A percentile compares a stretch with the other conserved stretches of the same genome.
phyloP scores from a whole-genome alignment of 768 basidiomycete genomes.

The Pisolithus orientalis region DNA sequence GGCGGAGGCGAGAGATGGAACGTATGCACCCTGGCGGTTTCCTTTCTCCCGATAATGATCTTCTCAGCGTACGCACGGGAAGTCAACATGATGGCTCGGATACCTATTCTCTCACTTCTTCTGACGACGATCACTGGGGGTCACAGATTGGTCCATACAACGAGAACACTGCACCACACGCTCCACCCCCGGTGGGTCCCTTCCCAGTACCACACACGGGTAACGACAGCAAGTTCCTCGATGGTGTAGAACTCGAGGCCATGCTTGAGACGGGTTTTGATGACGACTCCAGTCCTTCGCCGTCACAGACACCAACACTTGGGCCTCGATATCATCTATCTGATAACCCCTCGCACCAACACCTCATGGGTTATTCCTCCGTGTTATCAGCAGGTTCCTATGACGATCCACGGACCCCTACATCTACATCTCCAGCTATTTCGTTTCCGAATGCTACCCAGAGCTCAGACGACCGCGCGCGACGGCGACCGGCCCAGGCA shows the following conservation, averaged over 20 bases:
- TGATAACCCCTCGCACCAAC: conserved; percentile 40
- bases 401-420: conserved; percentile 12
- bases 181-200: conserved; percentile 80
- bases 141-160: conserved; percentile 94
- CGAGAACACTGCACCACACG: conserved; percentile 71
- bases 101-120: conserved; percentile 71
- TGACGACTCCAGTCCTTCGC: conserved; percentile 49
- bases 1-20: conserved; percentile 75
- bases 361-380: conserved; percentile 44
- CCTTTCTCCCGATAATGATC: conserved; percentile 53
- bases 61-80: conserved; percentile 51
- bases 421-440: conserved; percentile 29
- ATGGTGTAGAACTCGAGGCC: conserved; percentile 75
- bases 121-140: conserved; percentile 96
- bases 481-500: conserved; percentile 28
- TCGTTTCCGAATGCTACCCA: conserved; percentile 22
- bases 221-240: conserved; percentile 39
- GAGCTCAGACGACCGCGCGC: conserved; percentile 32
- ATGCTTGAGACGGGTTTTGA: conserved; percentile 93
- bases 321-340: conserved; percentile 58
- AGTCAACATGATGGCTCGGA: conserved; percentile 77
- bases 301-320: conserved; percentile 32
- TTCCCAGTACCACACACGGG: conserved; percentile 31
- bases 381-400: conserved; percentile 44
- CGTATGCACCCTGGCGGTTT: conserved; percentile 68